A percentile compares a stretch with the other conserved stretches of the same genome.
Evolutionary conservation across 1,284 basidiomycete species (phyloP).

Genomic region (Ceratobasidium sp.): DNA sequence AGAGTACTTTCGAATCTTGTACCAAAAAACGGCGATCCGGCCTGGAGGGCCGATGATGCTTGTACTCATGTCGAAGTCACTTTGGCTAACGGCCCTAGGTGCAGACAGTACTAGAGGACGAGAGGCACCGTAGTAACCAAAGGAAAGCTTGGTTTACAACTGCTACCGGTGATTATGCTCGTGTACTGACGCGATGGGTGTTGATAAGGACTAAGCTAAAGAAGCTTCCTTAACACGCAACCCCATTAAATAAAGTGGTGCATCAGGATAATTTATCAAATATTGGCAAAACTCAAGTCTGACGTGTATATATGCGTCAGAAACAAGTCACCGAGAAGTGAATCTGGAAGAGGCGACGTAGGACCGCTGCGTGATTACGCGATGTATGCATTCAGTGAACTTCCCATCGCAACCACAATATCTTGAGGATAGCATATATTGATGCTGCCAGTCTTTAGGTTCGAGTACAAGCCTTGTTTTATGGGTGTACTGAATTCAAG

Average conservation of each 20-base stretch:
- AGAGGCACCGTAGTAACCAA: neutral
- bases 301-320: neutral
- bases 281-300: neutral
- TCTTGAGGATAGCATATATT: neutral
- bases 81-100: neutral
- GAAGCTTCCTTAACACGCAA: neutral
- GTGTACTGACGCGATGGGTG: neutral
- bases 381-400: neutral
- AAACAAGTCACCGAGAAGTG: too few species aligned
- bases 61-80: neutral
- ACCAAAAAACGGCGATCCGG: conserved; percentile 12
- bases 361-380: neutral
- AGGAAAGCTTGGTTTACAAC: neutral
- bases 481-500: neutral
- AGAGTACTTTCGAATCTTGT: conserved; percentile 23
- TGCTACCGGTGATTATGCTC: neutral
- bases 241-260: neutral
- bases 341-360: too few species aligned
- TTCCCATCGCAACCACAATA: neutral
- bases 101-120: neutral
- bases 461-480: neutral
- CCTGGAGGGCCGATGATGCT: conserved; percentile 6
- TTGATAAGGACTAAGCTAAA: neutral
- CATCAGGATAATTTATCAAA: neutral
- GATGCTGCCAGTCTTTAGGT: too few species aligned